Percentiles rank a stretch among this genome's conserved stretches.
phyloP scores from a whole-genome alignment of 2,329 filamentous ascomycete genomes.

The Hypomyces perniciosus region DNA sequence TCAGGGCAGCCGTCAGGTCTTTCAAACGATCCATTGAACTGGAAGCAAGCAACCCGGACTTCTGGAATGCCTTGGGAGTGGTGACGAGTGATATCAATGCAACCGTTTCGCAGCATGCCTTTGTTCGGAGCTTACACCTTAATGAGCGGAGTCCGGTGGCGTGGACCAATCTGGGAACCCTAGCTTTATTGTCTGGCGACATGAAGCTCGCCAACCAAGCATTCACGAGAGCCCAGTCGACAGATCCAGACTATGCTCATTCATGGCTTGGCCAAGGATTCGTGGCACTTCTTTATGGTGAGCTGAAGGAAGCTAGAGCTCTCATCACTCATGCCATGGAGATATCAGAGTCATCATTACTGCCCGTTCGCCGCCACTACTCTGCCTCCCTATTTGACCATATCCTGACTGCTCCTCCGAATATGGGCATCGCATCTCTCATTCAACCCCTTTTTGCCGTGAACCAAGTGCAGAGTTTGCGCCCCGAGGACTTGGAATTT shows the following conservation, averaged over 20 bases:
- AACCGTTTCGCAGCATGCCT: slow-evolving; percentile 84
- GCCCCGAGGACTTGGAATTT: slow-evolving; percentile 63
- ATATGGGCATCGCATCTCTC: slow-evolving; percentile 52
- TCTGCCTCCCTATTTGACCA: slow-evolving; percentile 77
- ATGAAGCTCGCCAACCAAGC: slow-evolving; percentile 79
- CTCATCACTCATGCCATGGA: slow-evolving; percentile 94
- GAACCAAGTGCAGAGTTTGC: slow-evolving; percentile 68
- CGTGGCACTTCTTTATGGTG: slow-evolving; percentile 70
- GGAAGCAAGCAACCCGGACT: slow-evolving; percentile 88
- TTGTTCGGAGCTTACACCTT: slow-evolving; percentile 85
- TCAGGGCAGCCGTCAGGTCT: slow-evolving; percentile 76
- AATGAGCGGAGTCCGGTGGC: slow-evolving; percentile 79
- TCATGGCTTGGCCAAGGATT: slow-evolving; percentile 93
- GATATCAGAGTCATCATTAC: slow-evolving; percentile 71
- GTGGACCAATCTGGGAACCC: slow-evolving; percentile 86
- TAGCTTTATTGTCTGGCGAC: slow-evolving; percentile 82
- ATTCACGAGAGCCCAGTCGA: slow-evolving; percentile 86
- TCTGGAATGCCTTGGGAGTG: slow-evolving; percentile 94
- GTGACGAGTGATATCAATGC: slow-evolving; percentile 82
- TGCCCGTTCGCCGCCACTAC: slow-evolving; percentile 72
- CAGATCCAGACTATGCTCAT: slow-evolving; percentile 86
- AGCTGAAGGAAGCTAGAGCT: slow-evolving; percentile 69
- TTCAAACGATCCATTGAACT: slow-evolving; percentile 96
- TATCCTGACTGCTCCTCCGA: slow-evolving; percentile 53
- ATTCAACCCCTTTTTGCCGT: slow-evolving; percentile 87